Conservation (phyloP, 202 grass and related monocot genomes). For the Schoenoplectus triqueter region DNA sequence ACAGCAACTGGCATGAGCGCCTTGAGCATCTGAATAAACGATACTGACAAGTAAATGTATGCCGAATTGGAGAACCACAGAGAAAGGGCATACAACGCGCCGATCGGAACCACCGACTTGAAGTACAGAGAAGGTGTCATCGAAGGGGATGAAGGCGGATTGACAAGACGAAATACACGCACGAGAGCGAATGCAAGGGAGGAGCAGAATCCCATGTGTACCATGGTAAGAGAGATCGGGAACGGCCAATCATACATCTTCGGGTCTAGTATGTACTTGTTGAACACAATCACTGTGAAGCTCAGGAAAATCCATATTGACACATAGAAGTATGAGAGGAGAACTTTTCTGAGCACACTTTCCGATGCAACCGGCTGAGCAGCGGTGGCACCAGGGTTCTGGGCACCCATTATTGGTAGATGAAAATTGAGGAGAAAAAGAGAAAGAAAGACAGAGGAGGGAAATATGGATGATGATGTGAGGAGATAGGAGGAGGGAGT, state of each 20-base stretch:
- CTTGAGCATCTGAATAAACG: slow-evolving; percentile 98
- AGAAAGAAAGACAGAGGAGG: too few relatives aligned
- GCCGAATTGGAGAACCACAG: slow-evolving; percentile 58
- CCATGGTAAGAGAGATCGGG: slow-evolving; percentile 86
- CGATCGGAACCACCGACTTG: slow-evolving; percentile 67
- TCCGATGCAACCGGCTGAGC: neutral
- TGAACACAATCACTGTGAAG: slow-evolving; percentile 93
- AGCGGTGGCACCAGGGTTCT: neutral
- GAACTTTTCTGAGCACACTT: slow-evolving; percentile 60
- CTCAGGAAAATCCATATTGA: slow-evolving; percentile 85
- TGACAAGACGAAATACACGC: slow-evolving; percentile 67
- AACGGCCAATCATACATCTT: slow-evolving; percentile 94
- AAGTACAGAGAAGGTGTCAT: slow-evolving; percentile 65
- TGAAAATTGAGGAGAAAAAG: neutral
- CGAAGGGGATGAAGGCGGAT: slow-evolving; percentile 43
- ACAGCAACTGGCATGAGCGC: slow-evolving; percentile 62
- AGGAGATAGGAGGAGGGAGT: neutral
- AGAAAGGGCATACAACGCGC: slow-evolving; percentile 67
- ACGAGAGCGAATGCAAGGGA: slow-evolving; percentile 56
- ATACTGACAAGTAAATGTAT: slow-evolving; percentile 60
- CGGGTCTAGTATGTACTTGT: slow-evolving; percentile 93
- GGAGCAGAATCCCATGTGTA: slow-evolving; percentile 91
- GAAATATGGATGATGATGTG: too few relatives aligned
- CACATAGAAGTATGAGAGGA: slow-evolving; percentile 84
- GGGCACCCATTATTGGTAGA: slow-evolving; percentile 14